A percentile compares a stretch with the other conserved stretches of the same genome.
Evolutionary conservation across 768 basidiomycete genomes (phyloP).

Genomic region (Daedaleopsis nitida): DNA sequence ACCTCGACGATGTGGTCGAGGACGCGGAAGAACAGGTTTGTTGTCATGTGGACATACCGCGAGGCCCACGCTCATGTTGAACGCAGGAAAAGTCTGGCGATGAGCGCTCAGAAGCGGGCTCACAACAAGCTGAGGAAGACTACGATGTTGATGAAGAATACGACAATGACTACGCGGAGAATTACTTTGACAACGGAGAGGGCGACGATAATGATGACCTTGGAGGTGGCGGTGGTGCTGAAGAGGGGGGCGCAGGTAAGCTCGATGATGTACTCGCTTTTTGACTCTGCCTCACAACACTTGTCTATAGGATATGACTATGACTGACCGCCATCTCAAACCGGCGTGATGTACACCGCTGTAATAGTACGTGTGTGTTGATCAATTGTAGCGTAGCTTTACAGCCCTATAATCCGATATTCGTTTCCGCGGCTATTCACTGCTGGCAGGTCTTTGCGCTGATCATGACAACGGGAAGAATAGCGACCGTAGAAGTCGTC

Average conservation of each 20-base stretch:
- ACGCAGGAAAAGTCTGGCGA: slow-evolving; percentile 69
- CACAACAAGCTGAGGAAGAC: slow-evolving; percentile 67
- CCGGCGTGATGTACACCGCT: neutral
- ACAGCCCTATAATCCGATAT: neutral
- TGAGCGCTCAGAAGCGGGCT: slow-evolving; percentile 68
- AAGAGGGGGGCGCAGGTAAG: slow-evolving; percentile 57
- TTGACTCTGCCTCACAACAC: neutral
- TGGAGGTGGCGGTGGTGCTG: slow-evolving; percentile 67
- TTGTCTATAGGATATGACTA: slow-evolving; percentile 26
- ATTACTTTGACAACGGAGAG: slow-evolving; percentile 91
- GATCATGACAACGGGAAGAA: neutral
- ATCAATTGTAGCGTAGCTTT: neutral
- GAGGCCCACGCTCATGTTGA: slow-evolving; percentile 5
- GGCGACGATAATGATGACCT: slow-evolving; percentile 79
- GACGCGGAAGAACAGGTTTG: slow-evolving; percentile 61
- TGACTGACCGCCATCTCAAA: slow-evolving; percentile 15
- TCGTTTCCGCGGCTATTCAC: neutral
- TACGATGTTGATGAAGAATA: slow-evolving; percentile 91
- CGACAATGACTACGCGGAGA: slow-evolving; percentile 88
- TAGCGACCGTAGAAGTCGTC: neutral
- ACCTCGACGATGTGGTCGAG: slow-evolving; percentile 69
- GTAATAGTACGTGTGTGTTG: neutral
- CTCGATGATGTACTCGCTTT: neutral
- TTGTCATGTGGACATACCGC: neutral
- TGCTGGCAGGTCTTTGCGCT: neutral